Percentiles rank a stretch among this genome's conserved stretches.
These are phyloP conservation scores for Osmanthus fragrans DNA, from an alignment of 257 asterid species.

Conservation along the genomic window DNA sequence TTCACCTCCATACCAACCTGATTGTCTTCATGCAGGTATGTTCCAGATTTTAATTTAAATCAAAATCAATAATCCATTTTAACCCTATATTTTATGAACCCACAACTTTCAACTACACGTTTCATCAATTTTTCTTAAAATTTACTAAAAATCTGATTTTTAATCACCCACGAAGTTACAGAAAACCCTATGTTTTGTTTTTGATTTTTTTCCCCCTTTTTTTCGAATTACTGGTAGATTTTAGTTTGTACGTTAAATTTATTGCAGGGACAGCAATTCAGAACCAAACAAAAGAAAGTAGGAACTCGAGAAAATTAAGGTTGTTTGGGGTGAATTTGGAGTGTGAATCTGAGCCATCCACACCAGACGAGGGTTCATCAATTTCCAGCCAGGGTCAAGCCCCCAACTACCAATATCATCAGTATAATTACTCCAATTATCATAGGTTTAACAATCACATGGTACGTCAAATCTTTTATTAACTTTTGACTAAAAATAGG, in stretches of 20 bases:
- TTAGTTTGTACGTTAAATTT: not conserved
- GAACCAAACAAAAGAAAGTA: constrained; percentile 21
- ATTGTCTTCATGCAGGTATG: constrained; percentile 48
- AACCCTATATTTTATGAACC: too few relatives aligned
- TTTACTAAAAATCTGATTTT: too few relatives aligned
- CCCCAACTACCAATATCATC: not conserved
- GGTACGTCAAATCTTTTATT: not conserved
- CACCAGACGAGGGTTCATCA: not conserved
- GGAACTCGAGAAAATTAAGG: constrained; percentile 41
- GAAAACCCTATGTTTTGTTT: too few relatives aligned
- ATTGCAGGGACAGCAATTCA: constrained; percentile 19
- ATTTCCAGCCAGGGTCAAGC: not conserved
- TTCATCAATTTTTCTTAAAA: too few relatives aligned
- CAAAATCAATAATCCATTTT: too few relatives aligned
- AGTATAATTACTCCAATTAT: not conserved
- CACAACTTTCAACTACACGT: too few relatives aligned
- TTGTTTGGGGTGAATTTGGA: constrained; percentile 52
- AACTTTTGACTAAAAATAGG: not conserved
- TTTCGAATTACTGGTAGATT: too few relatives aligned
- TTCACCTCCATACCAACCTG: constrained; percentile 43
- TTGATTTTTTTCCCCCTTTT: too few relatives aligned
- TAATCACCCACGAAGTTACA: too few relatives aligned
- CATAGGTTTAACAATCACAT: not conserved
- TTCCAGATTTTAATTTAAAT: too few relatives aligned
- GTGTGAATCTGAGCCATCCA: constrained; percentile 19